Evolutionary conservation across 1,139 yeast species (phyloP).

Genomic region (Nakaseomyces nivariensis): DNA sequence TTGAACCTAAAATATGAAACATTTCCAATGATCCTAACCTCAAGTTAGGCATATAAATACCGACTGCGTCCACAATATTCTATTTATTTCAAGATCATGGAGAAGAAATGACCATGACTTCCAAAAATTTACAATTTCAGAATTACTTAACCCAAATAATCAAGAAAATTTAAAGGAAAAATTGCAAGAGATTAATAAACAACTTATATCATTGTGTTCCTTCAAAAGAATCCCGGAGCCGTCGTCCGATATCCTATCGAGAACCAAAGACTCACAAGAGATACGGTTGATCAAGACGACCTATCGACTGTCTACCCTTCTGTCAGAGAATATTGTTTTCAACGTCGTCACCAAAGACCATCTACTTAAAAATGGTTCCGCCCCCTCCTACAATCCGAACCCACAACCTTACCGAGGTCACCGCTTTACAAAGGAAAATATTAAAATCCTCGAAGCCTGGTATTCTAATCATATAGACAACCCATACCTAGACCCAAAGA

Average conservation of each 20-base stretch:
- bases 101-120: no score
- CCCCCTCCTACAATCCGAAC: background rate
- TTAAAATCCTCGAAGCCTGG: conserved; percentile 16
- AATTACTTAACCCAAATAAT: background rate
- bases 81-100: no score
- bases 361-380: conserved; percentile 1
- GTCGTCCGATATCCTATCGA: conserved; percentile 3
- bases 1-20: background rate
- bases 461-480: conserved; percentile 10
- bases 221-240: conserved; percentile 3
- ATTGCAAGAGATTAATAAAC: conserved; percentile 5
- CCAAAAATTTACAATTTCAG: no score
- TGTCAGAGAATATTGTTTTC: conserved; percentile 3
- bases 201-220: conserved; percentile 5
- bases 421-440: conserved; percentile 14
- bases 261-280: conserved; percentile 3
- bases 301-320: conserved; percentile 3
- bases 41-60: no score
- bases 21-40: no score
- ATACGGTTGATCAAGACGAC: conserved; percentile 3
- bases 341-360: conserved; percentile 5
- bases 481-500: conserved; percentile 16
- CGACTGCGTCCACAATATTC: no score
- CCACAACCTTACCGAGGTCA: conserved; percentile 12
- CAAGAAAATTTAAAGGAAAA: conserved; percentile 6